Base-by-base conservation (phyloP, 345 rosid species). In the Trapa incisa region DNA sequence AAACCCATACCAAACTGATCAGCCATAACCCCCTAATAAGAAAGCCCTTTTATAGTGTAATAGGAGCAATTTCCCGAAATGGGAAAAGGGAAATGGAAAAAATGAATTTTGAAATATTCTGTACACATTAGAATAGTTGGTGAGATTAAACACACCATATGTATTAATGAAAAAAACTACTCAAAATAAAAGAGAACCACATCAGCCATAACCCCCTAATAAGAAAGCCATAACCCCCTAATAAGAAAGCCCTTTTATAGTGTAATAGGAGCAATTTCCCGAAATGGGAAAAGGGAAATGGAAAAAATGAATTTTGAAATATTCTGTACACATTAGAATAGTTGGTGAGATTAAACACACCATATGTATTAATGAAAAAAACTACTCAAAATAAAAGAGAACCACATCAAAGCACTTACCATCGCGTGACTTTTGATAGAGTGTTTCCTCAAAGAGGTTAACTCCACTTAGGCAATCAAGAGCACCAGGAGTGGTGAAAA, bases 361-460 rank as follows among this genome's bases (percentile, higher is more conserved):
- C 22, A 3, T 4, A 22, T 4, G 6, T 13, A 52, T 15, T 52
- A 16, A 52, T 16, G 7, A 13, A 37, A 22, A n/a, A n/a, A 47
- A 47, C 53, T 45, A 29, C 7, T 14, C 1, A 29, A 35, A n/a
- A 22, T 38, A n/a, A 64, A 35, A n/a, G 58, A 33, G 36, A 38
- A 64, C 22, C 29, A 29, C 47, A 48, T 48, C 37, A 41, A 15
- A 35, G 22, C 11, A 71, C 72, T 73, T 73, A 86, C 98, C 98
- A 56, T 74, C 60, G 36, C 87, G 81, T n/a, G 92, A 77, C 82
- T 90, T 93, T 73, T 93, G 97, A 75, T 85, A 88, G 17, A 93
- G 92, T 63, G 96, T 87, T 71, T 90, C 98, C 83, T 87, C 94
- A 0, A 81, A 85, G 74, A 93, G 89, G 68, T 90, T 93, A n/a